Percentiles rank a stretch among this genome's conserved stretches.
Conservation (phyloP, 208 protist genomes). For the Willaertia magna region DNA sequence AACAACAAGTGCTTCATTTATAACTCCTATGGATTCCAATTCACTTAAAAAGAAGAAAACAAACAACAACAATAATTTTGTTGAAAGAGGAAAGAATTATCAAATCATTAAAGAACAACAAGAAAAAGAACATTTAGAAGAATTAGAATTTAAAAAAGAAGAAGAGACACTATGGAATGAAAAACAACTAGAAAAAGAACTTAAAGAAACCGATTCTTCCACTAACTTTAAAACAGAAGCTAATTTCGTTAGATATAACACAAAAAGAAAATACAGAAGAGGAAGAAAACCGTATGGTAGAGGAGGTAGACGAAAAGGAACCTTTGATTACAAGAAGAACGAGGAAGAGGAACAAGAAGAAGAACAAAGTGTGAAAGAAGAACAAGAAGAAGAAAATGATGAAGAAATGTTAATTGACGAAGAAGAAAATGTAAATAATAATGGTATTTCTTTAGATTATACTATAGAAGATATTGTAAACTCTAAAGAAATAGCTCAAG, state of each 20-base stretch:
- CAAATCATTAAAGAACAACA: not conserved
- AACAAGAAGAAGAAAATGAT: not conserved
- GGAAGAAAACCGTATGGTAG: not conserved
- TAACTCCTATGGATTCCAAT: not conserved
- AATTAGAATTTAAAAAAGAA: not conserved
- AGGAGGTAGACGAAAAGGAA: not conserved
- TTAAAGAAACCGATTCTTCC: not conserved
- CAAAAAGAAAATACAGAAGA: not conserved
- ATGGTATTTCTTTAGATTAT: not conserved
- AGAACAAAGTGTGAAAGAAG: not conserved
- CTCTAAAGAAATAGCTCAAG: not conserved
- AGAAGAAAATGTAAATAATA: not conserved
- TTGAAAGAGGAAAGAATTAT: not conserved
- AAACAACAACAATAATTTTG: not conserved
- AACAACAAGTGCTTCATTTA: not conserved
- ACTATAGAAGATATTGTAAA: not conserved
- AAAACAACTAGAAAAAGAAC: not conserved
- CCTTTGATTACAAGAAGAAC: not conserved
- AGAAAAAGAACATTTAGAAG: not conserved
- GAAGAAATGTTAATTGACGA: not conserved
- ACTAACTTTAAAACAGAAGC: not conserved
- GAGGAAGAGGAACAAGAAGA: not conserved
- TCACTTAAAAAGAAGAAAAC: not conserved
- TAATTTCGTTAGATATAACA: not conserved
- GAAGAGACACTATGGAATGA: not conserved